Evolutionary conservation across 768 basidiomycete species (phyloP).

Genomic region (Aureoboletus auriporus): DNA sequence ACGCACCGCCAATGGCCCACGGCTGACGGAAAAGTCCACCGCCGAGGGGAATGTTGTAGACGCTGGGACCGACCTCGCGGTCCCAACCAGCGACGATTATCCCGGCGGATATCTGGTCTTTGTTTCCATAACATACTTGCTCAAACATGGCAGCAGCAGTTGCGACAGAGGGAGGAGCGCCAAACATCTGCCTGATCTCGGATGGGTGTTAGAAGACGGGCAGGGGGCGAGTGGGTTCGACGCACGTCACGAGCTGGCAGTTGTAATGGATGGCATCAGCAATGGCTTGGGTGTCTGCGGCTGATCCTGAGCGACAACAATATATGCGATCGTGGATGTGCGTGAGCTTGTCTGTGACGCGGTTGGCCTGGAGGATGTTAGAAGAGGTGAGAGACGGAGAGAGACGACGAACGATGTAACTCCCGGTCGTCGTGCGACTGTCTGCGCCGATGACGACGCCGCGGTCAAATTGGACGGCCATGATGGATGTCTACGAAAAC

Average conservation of each 20-base stretch:
- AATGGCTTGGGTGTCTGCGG: conserved; percentile 95
- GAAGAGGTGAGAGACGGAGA: background rate
- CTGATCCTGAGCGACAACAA: conserved; percentile 97
- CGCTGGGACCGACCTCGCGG: conserved; percentile 81
- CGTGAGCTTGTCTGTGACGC: conserved; percentile 98
- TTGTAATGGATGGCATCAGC: conserved; percentile 87
- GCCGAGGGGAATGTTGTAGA: conserved; percentile 96
- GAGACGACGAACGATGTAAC: conserved; percentile 76
- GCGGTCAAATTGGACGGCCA: conserved; percentile 95
- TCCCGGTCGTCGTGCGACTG: conserved; percentile 93
- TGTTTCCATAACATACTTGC: conserved; percentile 88
- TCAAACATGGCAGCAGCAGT: conserved; percentile 83
- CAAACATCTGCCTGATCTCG: conserved; percentile 47
- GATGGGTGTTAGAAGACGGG: conserved; percentile 1
- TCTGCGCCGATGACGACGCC: conserved; percentile 98
- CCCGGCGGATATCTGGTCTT: conserved; percentile 82
- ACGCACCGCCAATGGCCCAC: conserved; percentile 95
- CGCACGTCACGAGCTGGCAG: conserved; percentile 72
- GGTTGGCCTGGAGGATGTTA: conserved; percentile 66
- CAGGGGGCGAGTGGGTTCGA: conserved; percentile 5
- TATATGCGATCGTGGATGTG: conserved; percentile 97
- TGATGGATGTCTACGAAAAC: conserved; percentile 82
- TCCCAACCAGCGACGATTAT: conserved; percentile 99
- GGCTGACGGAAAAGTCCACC: conserved; percentile 96
- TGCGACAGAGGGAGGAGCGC: conserved; percentile 71